phyloP scores from a whole-genome alignment of 2,329 filamentous ascomycete genomes.

The Xylaria polymorpha region DNA sequence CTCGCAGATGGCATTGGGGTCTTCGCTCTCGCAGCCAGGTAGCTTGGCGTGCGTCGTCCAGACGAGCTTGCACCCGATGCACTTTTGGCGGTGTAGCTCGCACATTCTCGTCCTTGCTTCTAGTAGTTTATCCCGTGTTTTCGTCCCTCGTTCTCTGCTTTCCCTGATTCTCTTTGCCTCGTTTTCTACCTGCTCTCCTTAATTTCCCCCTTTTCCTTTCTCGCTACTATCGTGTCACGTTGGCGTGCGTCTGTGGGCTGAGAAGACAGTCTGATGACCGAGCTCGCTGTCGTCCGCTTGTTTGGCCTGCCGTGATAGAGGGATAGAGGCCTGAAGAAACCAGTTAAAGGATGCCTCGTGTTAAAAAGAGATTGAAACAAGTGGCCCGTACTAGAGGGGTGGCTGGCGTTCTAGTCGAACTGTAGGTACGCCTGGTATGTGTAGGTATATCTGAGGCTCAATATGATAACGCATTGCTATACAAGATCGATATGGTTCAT shows the following conservation, averaged over 20 bases:
- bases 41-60: slow-evolving; percentile 53
- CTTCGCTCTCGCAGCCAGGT: slow-evolving; percentile 52
- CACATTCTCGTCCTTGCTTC: slow-evolving; percentile 48
- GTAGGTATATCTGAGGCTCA: neutral
- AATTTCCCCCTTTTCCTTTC: neutral
- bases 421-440: neutral
- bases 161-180: neutral
- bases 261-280: neutral
- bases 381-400: neutral
- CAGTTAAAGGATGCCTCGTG: neutral
- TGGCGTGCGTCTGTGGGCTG: neutral
- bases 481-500: neutral
- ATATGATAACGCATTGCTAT: neutral
- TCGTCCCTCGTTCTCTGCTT: too few species aligned
- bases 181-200: neutral
- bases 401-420: neutral
- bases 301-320: neutral
- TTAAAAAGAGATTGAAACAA: neutral
- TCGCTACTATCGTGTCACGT: neutral
- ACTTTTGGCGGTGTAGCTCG: slow-evolving; percentile 52
- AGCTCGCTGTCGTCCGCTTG: neutral
- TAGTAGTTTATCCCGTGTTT: neutral
- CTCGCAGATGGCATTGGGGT: slow-evolving; percentile 48
- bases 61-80: slow-evolving; percentile 48
- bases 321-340: neutral